Conservation (phyloP, 306 rosid species). For the Vigna nakashimae region DNA sequence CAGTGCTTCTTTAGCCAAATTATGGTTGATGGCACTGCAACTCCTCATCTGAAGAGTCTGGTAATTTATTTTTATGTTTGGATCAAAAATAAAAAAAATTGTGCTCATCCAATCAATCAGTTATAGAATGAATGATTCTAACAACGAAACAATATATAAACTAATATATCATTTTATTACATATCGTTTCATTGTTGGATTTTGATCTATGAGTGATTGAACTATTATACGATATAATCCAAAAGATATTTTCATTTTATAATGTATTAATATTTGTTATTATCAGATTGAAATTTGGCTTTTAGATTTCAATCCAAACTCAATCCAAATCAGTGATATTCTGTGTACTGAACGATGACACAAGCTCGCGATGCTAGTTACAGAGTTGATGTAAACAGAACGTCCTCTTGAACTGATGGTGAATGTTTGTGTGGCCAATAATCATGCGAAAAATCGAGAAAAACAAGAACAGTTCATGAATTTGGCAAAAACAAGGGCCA, state of each 20-base stretch:
- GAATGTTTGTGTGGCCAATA: neutral
- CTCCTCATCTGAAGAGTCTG: neutral
- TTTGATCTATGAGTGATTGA: too few relatives aligned
- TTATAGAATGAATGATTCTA: too few relatives aligned
- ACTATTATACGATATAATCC: rapidly evolving
- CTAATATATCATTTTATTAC: too few relatives aligned
- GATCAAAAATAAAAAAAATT: too few relatives aligned
- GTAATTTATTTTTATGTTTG: neutral
- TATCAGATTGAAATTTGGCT: too few relatives aligned
- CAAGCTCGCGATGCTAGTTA: neutral
- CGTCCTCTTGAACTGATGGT: slow-evolving; percentile 4
- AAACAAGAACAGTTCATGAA: neutral
- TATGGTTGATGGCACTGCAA: slow-evolving; percentile 7
- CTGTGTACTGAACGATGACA: neutral
- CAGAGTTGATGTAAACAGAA: slow-evolving; percentile 25
- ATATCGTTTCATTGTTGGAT: too few relatives aligned
- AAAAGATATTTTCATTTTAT: too few relatives aligned
- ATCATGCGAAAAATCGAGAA: slow-evolving; percentile 26
- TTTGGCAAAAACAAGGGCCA: slow-evolving; percentile 13
- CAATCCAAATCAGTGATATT: neutral
- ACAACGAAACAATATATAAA: too few relatives aligned
- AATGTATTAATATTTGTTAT: too few relatives aligned
- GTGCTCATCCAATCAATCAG: rapidly evolving
- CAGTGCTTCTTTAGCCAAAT: slow-evolving; percentile 29
- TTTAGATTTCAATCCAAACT: too few relatives aligned